These are phyloP conservation scores for Allodekkera sacchari DNA, from an alignment of 805 yeast genomes.

Conservation along the genomic window DNA sequence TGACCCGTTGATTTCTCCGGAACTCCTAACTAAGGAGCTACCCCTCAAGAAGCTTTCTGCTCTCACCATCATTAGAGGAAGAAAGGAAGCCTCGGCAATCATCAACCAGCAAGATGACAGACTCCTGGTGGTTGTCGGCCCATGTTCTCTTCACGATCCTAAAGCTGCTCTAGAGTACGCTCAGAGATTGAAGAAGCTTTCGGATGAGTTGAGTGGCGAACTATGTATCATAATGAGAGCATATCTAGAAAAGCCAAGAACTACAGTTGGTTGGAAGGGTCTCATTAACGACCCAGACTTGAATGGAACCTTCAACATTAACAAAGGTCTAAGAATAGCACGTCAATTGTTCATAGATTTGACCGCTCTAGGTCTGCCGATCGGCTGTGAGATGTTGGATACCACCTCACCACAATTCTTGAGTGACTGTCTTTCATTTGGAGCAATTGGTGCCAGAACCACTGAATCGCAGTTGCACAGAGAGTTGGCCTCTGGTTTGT, in stretches of 20 bases:
- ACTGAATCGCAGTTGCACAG: conserved; percentile 97
- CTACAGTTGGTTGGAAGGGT: conserved; percentile 99
- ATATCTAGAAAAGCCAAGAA: conserved; percentile 95
- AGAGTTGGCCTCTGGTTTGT: conserved; percentile 92
- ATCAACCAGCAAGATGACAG: conserved; percentile 75
- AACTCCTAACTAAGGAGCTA: conserved; percentile 75
- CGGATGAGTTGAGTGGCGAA: conserved; percentile 67
- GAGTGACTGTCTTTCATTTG: conserved; percentile 83
- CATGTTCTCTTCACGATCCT: conserved; percentile 94
- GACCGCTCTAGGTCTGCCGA: conserved; percentile 76
- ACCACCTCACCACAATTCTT: conserved; percentile 95
- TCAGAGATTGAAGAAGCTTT: conserved; percentile 50
- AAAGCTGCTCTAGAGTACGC: conserved; percentile 87
- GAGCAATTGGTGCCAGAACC: conserved; percentile 99
- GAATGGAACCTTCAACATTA: conserved; percentile 85
- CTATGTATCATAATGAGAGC: conserved; percentile 92
- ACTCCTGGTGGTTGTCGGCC: conserved; percentile 84
- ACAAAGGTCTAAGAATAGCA: conserved; percentile 84
- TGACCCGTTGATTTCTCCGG: conserved; percentile 93
- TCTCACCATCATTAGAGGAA: conserved; percentile 64
- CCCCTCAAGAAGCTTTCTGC: conserved; percentile 51
- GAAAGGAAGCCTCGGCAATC: conserved; percentile 70
- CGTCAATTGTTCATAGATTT: conserved; percentile 79
- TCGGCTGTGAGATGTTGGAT: conserved; percentile 96
- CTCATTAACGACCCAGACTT: conserved; percentile 94